Evolutionary conservation across 2,329 filamentous ascomycete genomes (phyloP), one percentile per base, ranked within the genome.

Genomic region (Phyllosticta paracitricarpa): DNA sequence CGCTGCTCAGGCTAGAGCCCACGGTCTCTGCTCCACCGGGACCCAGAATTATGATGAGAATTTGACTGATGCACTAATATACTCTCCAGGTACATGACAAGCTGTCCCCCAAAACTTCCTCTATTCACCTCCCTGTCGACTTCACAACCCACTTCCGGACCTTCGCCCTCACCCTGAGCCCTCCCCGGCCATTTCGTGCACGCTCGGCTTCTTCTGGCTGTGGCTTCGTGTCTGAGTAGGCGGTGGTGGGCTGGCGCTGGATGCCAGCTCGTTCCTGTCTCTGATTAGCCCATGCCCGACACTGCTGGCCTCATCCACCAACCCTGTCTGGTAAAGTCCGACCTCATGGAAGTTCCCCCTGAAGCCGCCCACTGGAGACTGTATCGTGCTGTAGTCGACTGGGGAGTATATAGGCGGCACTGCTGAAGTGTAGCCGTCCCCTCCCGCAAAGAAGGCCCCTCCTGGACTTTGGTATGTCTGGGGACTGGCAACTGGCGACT

Each of bases 121-220:
- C 40, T 5, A 48, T n/a, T n/a, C 40, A 30, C 40, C 40, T n/a
- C 30, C 48, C n/a, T 2, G 17, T n/a, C 51, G n/a, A 48, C 17
- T 19, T 8, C n/a, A 17, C 17, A n/a, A 30, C 25, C 35, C 48
- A 10, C 25, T 25, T 40, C 28, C 33, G 30, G 54, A 35, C 54
- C 19, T 40, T 26, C 52, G 22, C 54, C 19, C 22, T 22, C 19
- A 28, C 17, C 17, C 17, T 24, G 4, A n/a, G 14, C 12, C 25
- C 19, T 56, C 57, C n/a, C 59, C 59, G 25, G 48, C 54, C 59
- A 61, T 61, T 55, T 61, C 59, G n/a, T 61, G 59, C 59, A 61
- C 55, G 8, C 56, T 48, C 2, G 53, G n/a, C 19, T 56, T 61
- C 22, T 61, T 54, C 19, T 51, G 48, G 48, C 52, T 54, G 17